Percentiles rank a stretch among this genome's conserved stretches.
Conservation (phyloP, 2,329 filamentous ascomycete genomes). For the Cladosporium sp. region DNA sequence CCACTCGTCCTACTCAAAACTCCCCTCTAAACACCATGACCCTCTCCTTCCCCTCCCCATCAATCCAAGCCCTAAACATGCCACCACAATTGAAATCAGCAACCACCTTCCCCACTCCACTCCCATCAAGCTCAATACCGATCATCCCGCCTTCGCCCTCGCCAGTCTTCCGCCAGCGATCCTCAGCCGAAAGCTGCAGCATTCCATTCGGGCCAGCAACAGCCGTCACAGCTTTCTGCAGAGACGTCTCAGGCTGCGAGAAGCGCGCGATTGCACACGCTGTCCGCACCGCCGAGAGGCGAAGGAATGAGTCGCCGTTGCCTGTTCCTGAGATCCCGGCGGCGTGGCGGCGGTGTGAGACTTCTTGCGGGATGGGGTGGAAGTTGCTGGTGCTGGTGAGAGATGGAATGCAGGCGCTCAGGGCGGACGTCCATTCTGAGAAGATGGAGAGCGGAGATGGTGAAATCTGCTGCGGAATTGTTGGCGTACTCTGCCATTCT, state of each 20-base stretch:
- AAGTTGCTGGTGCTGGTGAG: constrained; percentile 23
- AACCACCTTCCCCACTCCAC: constrained; percentile 57
- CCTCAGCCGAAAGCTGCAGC: constrained; percentile 70
- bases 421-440: not conserved
- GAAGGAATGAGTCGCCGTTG: constrained; percentile 85
- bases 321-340: constrained; percentile 50
- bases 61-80: constrained; percentile 80
- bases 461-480: not conserved
- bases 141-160: constrained; percentile 87
- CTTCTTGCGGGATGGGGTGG: constrained; percentile 19
- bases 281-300: constrained; percentile 68
- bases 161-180: constrained; percentile 70
- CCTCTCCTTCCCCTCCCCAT: constrained; percentile 58
- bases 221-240: constrained; percentile 60
- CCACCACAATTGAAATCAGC: constrained; percentile 84
- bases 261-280: constrained; percentile 73
- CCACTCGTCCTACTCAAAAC: constrained; percentile 12
- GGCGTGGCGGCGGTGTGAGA: constrained; percentile 23
- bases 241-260: constrained; percentile 43
- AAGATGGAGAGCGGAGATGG: constrained; percentile 13
- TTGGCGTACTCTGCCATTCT: constrained; percentile 58
- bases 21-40: constrained; percentile 60
- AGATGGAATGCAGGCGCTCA: constrained; percentile 29
- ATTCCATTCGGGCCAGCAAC: constrained; percentile 72
- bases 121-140: constrained; percentile 65